These are phyloP conservation scores for Pythium sp. DNA, from an alignment of 352 stramenopile species.

Conservation along the genomic window DNA sequence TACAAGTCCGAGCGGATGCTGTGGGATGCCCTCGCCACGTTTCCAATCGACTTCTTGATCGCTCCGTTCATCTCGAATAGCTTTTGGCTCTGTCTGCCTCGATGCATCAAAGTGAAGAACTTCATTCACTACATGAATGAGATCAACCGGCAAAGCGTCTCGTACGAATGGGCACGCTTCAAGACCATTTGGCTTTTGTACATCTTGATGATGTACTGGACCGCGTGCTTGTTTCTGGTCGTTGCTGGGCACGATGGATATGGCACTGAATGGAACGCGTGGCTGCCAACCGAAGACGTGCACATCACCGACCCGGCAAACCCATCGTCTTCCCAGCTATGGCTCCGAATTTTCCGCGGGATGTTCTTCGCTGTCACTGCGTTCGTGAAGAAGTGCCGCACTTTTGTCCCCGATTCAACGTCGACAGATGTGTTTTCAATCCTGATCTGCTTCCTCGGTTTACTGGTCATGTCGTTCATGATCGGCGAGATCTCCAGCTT, in stretches of 20 bases:
- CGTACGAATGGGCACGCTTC: conserved; percentile 20
- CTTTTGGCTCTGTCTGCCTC: conserved; percentile 40
- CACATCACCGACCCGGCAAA: conserved; percentile 27
- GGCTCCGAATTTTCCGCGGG: conserved; percentile 43
- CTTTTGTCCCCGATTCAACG: conserved; percentile 31
- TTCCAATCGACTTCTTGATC: conserved; percentile 45
- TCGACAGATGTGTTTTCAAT: conserved; percentile 45
- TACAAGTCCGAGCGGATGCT: conserved; percentile 45
- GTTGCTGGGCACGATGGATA: conserved; percentile 41
- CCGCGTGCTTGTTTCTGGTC: conserved; percentile 46
- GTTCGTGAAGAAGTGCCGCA: conserved; percentile 61
- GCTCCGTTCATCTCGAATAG: conserved; percentile 9
- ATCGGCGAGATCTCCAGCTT: conserved; percentile 66
- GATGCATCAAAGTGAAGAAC: conserved; percentile 57
- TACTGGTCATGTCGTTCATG: conserved; percentile 66
- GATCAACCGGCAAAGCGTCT: conserved; percentile 34
- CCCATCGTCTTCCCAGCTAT: conserved; percentile 30
- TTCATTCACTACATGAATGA: conserved; percentile 54
- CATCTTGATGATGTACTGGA: conserved; percentile 56
- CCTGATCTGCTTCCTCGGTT: conserved; percentile 44
- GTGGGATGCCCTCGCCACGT: conserved; percentile 39
- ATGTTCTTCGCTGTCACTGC: conserved; percentile 54
- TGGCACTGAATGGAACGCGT: conserved; percentile 45
- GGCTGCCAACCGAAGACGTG: conserved; percentile 38
- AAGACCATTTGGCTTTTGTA: conserved; percentile 57